phyloP scores from a whole-genome alignment of 164 flowering plant species.

The Sedum album region DNA sequence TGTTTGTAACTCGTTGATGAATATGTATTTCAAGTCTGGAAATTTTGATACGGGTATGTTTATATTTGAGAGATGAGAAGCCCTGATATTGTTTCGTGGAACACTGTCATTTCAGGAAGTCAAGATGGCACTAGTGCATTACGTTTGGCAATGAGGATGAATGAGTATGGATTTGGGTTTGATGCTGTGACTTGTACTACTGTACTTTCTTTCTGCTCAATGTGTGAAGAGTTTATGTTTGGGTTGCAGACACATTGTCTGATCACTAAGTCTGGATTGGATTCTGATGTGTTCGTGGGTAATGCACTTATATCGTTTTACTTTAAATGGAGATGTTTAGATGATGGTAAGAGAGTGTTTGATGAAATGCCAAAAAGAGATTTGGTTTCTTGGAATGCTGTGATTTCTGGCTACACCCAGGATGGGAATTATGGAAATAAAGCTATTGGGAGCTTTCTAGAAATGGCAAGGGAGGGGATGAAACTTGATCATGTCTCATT shows the following conservation, averaged over 20 bases:
- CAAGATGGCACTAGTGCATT: conserved; percentile 34
- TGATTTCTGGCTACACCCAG: conserved; percentile 70
- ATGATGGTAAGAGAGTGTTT: conserved; percentile 57
- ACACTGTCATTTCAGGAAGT: conserved; percentile 69
- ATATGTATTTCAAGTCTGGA: conserved; percentile 58
- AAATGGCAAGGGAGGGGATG: conserved; percentile 51
- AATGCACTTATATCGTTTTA: too few relatives aligned
- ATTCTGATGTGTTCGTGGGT: too few relatives aligned
- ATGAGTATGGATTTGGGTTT: conserved; percentile 40
- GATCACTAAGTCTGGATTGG: conserved; percentile 41
- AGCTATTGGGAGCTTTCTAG: conserved; percentile 39
- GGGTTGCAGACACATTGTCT: conserved; percentile 61
- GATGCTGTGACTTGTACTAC: conserved; percentile 65
- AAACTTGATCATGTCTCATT: conserved; percentile 70
- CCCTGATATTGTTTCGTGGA: conserved; percentile 76
- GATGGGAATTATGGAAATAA: conserved; percentile 46
- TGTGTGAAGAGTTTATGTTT: conserved; percentile 32
- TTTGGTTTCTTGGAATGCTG: conserved; percentile 78
- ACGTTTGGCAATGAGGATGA: conserved; percentile 46
- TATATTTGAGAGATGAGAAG: conserved; percentile 37
- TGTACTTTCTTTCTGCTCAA: conserved; percentile 48
- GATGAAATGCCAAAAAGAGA: conserved; percentile 56
- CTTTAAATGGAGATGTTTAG: too few relatives aligned
- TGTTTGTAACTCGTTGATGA: conserved; percentile 78
- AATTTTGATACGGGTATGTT: conserved; percentile 31